A percentile compares a stretch with the other conserved stretches of the same genome.
Conservation (phyloP, 2,329 filamentous ascomycete genomes). For the Plectosphaerella cucumerina region DNA sequence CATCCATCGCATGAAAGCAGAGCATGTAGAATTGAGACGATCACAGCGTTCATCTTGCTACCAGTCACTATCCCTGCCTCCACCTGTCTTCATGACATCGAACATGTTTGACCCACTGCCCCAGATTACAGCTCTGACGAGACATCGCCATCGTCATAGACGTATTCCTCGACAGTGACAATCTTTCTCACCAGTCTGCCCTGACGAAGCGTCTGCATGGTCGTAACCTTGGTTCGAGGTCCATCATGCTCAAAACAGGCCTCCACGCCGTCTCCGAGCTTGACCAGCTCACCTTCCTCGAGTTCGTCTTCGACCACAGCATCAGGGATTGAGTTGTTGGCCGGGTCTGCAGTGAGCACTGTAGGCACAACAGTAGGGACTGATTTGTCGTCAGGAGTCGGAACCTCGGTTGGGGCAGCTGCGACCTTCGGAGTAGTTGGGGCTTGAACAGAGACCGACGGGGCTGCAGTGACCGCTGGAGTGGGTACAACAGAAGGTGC, state of each 20-base stretch:
- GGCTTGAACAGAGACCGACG: too few relatives aligned
- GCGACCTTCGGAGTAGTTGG: too few relatives aligned
- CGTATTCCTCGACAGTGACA: not conserved
- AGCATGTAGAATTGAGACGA: not conserved
- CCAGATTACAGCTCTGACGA: too few relatives aligned
- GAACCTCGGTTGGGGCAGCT: too few relatives aligned
- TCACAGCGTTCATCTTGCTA: too few relatives aligned
- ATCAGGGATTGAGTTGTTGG: not conserved
- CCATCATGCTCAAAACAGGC: not conserved
- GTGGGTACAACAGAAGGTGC: too few relatives aligned
- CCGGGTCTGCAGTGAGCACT: not conserved
- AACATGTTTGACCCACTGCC: too few relatives aligned
- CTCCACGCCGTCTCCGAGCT: not conserved
- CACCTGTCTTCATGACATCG: too few relatives aligned
- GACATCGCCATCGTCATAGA: not conserved
- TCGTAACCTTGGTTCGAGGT: not conserved
- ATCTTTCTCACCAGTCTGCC: not conserved
- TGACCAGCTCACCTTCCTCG: not conserved
- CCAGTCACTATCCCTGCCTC: too few relatives aligned
- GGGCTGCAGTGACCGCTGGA: too few relatives aligned
- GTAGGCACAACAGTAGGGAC: not conserved
- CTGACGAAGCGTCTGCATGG: not conserved
- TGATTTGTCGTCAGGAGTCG: too few relatives aligned
- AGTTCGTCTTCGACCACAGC: not conserved
- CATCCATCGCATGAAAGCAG: not conserved